A percentile compares a stretch with the other conserved stretches of the same genome.
phyloP scores from a whole-genome alignment of 768 basidiomycete genomes.

The Termitomyces eurrhizus region DNA sequence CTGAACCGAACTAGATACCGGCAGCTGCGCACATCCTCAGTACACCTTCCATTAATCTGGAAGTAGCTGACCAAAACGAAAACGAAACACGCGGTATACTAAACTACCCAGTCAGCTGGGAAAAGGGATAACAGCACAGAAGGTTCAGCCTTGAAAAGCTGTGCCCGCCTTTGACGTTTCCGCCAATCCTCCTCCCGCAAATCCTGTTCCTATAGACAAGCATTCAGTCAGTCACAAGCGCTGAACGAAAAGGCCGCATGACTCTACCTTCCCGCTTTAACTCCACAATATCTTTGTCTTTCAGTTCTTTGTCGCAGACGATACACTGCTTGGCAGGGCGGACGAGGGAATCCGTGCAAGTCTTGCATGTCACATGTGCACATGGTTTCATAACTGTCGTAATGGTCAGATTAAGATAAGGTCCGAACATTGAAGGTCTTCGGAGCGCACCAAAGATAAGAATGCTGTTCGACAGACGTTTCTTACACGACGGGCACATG shows the following conservation, averaged over 20 bases:
- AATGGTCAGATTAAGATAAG: neutral
- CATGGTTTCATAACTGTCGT: conserved; percentile 75
- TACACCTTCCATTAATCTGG: no score
- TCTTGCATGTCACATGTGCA: conserved; percentile 89
- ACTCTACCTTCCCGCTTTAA: conserved; percentile 83
- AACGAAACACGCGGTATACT: no score
- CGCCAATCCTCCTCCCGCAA: conserved; percentile 92
- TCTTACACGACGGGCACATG: conserved; percentile 89
- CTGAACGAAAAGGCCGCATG: neutral
- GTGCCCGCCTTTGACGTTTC: conserved; percentile 77
- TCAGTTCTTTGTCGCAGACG: conserved; percentile 70
- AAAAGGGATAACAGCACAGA: no score
- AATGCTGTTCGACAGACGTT: conserved; percentile 73
- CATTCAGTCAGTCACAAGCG: neutral
- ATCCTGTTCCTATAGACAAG: conserved; percentile 70
- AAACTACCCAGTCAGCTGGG: no score
- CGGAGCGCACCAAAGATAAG: conserved; percentile 59
- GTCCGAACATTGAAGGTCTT: neutral
- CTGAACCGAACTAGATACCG: no score
- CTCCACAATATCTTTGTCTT: conserved; percentile 74
- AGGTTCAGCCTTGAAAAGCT: conserved; percentile 75
- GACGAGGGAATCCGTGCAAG: conserved; percentile 86
- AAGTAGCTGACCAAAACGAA: no score
- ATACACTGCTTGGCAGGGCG: conserved; percentile 78
- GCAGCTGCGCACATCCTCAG: no score